A percentile compares a stretch with the other conserved stretches of the same genome.
These are phyloP conservation scores for Berkeleyomyces basicola DNA, from an alignment of 2,329 filamentous ascomycete genomes.

Conservation along the genomic window DNA sequence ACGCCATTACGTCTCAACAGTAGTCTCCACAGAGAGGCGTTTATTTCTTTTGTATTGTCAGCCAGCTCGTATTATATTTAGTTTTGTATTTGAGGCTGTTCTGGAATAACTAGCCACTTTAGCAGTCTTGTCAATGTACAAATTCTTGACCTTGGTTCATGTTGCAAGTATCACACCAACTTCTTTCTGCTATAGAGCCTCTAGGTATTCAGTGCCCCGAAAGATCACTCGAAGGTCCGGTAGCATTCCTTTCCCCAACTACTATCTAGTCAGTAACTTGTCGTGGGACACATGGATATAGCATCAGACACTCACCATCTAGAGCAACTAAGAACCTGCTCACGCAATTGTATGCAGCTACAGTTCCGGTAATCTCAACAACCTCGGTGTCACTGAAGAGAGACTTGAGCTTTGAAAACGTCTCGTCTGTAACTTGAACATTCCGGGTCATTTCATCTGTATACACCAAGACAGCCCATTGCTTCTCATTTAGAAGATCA, in stretches of 20 bases:
- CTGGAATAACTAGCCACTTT: too few relatives aligned
- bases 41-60: neutral
- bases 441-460: slow-evolving; percentile 71
- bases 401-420: slow-evolving; percentile 46
- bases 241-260: slow-evolving; percentile 42
- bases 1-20: neutral
- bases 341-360: slow-evolving; percentile 70
- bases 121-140: neutral
- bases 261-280: slow-evolving; percentile 17
- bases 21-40: neutral
- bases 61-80: too few relatives aligned
- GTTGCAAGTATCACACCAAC: neutral
- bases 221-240: slow-evolving; percentile 28
- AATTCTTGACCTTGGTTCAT: neutral
- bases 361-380: slow-evolving; percentile 65
- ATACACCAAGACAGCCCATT: slow-evolving; percentile 55
- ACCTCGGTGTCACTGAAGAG: slow-evolving; percentile 54
- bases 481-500: slow-evolving; percentile 34
- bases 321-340: slow-evolving; percentile 70
- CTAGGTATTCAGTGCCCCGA: slow-evolving; percentile 20
- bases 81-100: too few relatives aligned
- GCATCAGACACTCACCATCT: slow-evolving; percentile 39
- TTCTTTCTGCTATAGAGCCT: neutral
- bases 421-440: slow-evolving; percentile 49
- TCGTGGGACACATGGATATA: neutral